phyloP scores from a whole-genome alignment of 306 rosid species.

The Herpetospermum pedunculosum region DNA sequence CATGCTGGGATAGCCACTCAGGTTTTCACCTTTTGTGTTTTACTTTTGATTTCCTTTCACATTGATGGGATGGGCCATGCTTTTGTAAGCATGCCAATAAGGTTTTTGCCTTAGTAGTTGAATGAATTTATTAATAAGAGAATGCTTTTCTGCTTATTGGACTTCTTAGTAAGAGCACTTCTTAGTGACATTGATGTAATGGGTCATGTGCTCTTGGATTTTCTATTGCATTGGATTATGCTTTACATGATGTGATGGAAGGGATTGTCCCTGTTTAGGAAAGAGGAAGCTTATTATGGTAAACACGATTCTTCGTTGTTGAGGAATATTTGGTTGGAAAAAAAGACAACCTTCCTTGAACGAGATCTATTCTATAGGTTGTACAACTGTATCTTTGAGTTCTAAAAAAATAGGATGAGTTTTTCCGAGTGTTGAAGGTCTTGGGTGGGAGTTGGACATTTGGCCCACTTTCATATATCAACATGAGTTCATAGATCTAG shows the following conservation, averaged over 20 bases:
- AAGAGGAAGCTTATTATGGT: background rate
- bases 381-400: no score
- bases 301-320: background rate
- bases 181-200: background rate
- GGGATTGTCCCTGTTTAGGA: background rate
- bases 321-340: background rate
- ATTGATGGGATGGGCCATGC: background rate
- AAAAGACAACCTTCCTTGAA: no score
- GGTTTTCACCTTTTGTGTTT: conserved; percentile 29
- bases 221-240: background rate
- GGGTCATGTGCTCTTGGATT: background rate
- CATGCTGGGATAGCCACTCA: conserved; percentile 99
- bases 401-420: no score
- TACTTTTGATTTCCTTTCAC: background rate
- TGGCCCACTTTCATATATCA: no score
- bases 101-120: background rate
- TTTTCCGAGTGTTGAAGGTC: no score
- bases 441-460: no score
- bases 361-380: no score
- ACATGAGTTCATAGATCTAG: no score
- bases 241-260: background rate
- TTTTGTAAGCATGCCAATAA: background rate
- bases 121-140: background rate
- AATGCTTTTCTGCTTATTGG: background rate
- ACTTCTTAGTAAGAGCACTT: background rate